phyloP scores from a whole-genome alignment of 2,329 filamentous ascomycete genomes.

The Didymella segeticola region DNA sequence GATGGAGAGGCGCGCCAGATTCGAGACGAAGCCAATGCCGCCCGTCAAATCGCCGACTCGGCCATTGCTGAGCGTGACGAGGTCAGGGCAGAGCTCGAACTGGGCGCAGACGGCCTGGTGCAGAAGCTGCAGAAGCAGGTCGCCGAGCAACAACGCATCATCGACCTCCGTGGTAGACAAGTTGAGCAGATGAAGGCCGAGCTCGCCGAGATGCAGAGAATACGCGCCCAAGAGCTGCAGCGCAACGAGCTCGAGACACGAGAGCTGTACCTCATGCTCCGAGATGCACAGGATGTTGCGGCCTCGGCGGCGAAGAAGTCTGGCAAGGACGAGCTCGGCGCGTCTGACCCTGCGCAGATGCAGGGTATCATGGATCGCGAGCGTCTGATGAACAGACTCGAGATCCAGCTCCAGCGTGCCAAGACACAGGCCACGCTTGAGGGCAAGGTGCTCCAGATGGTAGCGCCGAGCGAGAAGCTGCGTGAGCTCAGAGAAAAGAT shows the following conservation, averaged over 20 bases:
- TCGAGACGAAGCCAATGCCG: constrained; percentile 88
- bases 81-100: constrained; percentile 83
- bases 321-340: constrained; percentile 60
- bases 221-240: constrained; percentile 89
- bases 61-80: constrained; percentile 97
- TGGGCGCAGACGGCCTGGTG: constrained; percentile 92
- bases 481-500: constrained; percentile 93
- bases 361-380: constrained; percentile 93
- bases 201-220: constrained; percentile 81
- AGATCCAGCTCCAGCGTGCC: constrained; percentile 93
- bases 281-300: constrained; percentile 95
- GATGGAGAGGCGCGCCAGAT: constrained; percentile 93
- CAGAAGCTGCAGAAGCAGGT: constrained; percentile 91
- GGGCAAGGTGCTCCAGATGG: constrained; percentile 80
- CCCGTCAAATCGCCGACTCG: constrained; percentile 90
- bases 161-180: constrained; percentile 86
- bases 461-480: constrained; percentile 85
- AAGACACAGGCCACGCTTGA: constrained; percentile 98
- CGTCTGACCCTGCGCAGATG: constrained; percentile 77
- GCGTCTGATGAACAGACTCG: constrained; percentile 87
- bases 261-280: constrained; percentile 97
- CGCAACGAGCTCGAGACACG: constrained; percentile 94
- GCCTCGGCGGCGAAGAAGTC: constrained; percentile 78
- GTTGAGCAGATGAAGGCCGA: constrained; percentile 89
- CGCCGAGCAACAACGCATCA: constrained; percentile 90